phyloP scores from a whole-genome alignment of 2,329 filamentous ascomycete genomes.

The Colletotrichum salicis region DNA sequence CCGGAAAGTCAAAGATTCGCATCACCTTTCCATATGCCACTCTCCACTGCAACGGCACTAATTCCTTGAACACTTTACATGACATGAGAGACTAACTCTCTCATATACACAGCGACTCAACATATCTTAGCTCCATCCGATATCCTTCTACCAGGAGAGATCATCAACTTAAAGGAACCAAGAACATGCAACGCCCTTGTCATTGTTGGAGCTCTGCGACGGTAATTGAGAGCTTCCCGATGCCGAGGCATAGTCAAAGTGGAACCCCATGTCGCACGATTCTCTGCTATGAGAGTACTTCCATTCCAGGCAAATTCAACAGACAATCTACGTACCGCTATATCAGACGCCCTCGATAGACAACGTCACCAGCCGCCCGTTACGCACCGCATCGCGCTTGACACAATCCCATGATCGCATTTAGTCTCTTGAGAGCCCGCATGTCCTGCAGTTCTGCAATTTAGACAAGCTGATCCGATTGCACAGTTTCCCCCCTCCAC shows the following conservation, averaged over 20 bases:
- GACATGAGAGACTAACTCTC: not conserved
- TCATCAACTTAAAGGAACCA: not conserved
- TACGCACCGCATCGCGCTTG: not conserved
- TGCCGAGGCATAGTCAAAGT: conserved; percentile 21
- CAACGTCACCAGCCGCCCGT: conserved; percentile 18
- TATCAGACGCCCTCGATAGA: conserved; percentile 3
- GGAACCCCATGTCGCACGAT: not conserved
- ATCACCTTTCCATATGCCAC: not conserved
- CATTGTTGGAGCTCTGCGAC: not conserved
- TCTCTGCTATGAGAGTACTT: not conserved
- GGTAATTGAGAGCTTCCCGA: conserved; percentile 4
- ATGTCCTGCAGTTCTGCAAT: not conserved
- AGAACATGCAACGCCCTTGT: not conserved
- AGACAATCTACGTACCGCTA: not conserved
- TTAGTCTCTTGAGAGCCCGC: not conserved
- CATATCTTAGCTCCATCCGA: not conserved
- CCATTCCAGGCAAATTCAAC: too few species aligned
- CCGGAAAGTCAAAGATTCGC: not conserved
- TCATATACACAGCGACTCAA: not conserved
- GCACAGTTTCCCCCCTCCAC: not conserved
- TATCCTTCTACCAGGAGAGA: not conserved
- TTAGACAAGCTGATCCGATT: not conserved
- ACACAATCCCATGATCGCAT: conserved; percentile 15
- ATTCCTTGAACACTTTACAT: not conserved
- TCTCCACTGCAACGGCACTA: not conserved